Conservation (phyloP, 1,284 basidiomycete genomes). For the Stereum hirsutum region DNA sequence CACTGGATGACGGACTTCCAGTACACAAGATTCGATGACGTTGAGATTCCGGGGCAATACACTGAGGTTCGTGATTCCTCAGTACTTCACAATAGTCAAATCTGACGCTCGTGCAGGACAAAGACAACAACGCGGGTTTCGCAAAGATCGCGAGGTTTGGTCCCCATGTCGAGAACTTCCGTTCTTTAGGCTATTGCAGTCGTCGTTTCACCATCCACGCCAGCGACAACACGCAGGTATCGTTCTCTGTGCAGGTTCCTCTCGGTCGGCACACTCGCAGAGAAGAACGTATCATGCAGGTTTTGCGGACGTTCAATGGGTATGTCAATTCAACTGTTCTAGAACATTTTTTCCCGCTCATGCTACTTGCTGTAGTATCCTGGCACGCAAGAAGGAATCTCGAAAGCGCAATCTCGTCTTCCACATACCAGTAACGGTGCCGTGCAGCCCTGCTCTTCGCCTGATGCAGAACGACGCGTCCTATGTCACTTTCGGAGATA, state of each 20-base stretch:
- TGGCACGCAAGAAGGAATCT: conserved; percentile 86
- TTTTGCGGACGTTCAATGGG: conserved; percentile 92
- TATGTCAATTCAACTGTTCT: conserved; percentile 24
- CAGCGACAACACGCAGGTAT: conserved; percentile 83
- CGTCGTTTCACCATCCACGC: conserved; percentile 89
- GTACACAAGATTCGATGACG: conserved; percentile 95
- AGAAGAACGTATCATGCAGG: conserved; percentile 89
- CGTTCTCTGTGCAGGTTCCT: conserved; percentile 90
- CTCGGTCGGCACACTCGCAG: conserved; percentile 82
- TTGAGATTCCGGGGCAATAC: conserved; percentile 98
- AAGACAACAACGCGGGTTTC: conserved; percentile 91
- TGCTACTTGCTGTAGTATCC: conserved; percentile 41
- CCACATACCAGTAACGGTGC: conserved; percentile 84
- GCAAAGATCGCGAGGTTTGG: conserved; percentile 89
- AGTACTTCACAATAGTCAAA: conserved; percentile 1
- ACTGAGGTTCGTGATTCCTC: conserved; percentile 57
- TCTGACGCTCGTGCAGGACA: conserved; percentile 50
- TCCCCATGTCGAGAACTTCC: conserved; percentile 85
- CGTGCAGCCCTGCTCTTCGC: conserved; percentile 79
- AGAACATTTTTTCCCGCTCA: conserved; percentile 11
- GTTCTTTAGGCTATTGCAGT: conserved; percentile 82
- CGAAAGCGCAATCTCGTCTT: conserved; percentile 89
- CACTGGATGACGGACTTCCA: conserved; percentile 98
- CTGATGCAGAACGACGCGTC: conserved; percentile 90
- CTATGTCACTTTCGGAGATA: conserved; percentile 87